phyloP scores from a whole-genome alignment of 495 filamentous ascomycete genomes.

The Penicillium samsonianum region DNA sequence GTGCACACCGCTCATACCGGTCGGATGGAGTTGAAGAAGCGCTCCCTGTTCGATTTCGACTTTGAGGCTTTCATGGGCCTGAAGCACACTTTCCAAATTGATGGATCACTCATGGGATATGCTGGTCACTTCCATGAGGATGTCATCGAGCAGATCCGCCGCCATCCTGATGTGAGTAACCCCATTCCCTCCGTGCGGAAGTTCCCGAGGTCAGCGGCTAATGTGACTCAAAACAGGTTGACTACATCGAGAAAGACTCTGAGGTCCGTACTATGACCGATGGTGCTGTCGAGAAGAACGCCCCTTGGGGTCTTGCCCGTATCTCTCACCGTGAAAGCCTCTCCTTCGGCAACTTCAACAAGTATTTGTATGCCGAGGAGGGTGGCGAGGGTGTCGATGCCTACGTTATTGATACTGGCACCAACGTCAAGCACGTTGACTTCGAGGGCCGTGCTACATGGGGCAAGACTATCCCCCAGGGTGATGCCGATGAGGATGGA shows the following conservation, averaged over 20 bases:
- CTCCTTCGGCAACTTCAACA: constrained; percentile 91
- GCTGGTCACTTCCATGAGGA: constrained; percentile 94
- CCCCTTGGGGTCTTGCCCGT: constrained; percentile 97
- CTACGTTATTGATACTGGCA: constrained; percentile 98
- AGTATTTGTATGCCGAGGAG: constrained; percentile 89
- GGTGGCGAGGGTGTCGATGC: constrained; percentile 98
- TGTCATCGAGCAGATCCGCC: constrained; percentile 89
- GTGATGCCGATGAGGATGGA: constrained; percentile 87
- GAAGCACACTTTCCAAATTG: constrained; percentile 94
- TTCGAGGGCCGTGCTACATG: constrained; percentile 94
- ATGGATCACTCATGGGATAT: constrained; percentile 81
- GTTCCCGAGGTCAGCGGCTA: constrained; percentile 15
- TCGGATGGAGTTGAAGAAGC: constrained; percentile 84
- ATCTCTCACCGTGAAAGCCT: constrained; percentile 91
- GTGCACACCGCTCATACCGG: constrained; percentile 58
- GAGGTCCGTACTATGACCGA: constrained; percentile 74
- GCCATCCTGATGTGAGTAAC: constrained; percentile 91
- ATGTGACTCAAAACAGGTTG: constrained; percentile 62
- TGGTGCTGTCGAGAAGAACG: constrained; percentile 72
- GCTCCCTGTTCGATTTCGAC: constrained; percentile 72
- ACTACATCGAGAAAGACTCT: constrained; percentile 93
- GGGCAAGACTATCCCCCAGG: constrained; percentile 91
- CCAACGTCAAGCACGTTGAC: constrained; percentile 90
- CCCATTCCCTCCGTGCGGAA: constrained; percentile 8
- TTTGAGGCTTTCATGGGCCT: constrained; percentile 77